Conservation (phyloP, 768 basidiomycete species). For the Amanita pallidorosea region DNA sequence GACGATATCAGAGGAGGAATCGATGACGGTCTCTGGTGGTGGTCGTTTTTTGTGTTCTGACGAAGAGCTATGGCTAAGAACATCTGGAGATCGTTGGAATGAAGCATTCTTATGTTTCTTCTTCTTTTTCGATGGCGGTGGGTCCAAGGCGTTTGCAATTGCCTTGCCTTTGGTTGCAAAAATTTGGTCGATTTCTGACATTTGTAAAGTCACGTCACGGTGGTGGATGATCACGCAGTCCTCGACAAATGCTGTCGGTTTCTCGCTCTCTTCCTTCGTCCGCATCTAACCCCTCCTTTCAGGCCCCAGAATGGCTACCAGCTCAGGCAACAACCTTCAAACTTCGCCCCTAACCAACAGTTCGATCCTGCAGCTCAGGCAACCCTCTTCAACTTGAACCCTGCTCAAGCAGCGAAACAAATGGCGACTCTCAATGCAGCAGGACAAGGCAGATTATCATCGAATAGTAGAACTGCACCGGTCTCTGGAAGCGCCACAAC, state of each 20-base stretch:
- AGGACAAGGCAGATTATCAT: constrained; percentile 47
- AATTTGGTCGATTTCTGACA: constrained; percentile 82
- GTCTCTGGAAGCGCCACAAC: constrained; percentile 42
- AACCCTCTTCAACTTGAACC: constrained; percentile 44
- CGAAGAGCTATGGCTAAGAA: neutral
- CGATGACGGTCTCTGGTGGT: constrained; percentile 53
- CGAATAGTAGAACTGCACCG: constrained; percentile 32
- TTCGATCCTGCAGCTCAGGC: constrained; percentile 1
- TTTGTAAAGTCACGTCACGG: constrained; percentile 14
- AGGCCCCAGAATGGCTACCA: constrained; percentile 33
- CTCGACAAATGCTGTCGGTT: constrained; percentile 1
- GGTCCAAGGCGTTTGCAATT: constrained; percentile 16
- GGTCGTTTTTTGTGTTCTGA: constrained; percentile 23
- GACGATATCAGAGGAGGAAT: constrained; percentile 29
- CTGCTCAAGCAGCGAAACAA: constrained; percentile 64
- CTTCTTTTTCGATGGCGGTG: constrained; percentile 25
- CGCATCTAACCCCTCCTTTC: constrained; percentile 1
- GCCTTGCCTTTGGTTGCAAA: constrained; percentile 43
- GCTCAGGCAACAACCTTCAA: constrained; percentile 17
- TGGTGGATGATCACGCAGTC: too few species aligned
- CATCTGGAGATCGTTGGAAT: constrained; percentile 11
- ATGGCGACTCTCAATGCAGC: constrained; percentile 68
- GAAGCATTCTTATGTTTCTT: constrained; percentile 31
- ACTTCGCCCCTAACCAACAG: constrained; percentile 16
- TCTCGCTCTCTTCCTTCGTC: constrained; percentile 2